Base-by-base conservation (phyloP, 2,329 filamentous ascomycete species). In the Fusarium bulbicola region DNA sequence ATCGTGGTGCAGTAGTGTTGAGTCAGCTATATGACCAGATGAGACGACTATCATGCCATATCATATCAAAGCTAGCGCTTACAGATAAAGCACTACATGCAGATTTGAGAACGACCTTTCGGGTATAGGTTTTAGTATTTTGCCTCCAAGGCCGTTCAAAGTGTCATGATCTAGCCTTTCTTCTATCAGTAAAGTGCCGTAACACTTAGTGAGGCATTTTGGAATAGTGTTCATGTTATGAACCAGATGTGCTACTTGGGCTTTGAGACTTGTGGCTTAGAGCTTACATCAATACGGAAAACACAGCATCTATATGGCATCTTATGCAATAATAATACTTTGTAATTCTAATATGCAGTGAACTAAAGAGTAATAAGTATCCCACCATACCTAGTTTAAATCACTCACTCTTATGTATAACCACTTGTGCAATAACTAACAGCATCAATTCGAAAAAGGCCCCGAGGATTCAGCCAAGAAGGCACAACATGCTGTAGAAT, bases 311-410 rank as follows among this genome's bases (percentile, higher is more conserved):
- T 26, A 26, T 20, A 7, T 16, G 6, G 16, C 5, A 0, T 45
- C 15, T 43, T 24, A 45, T 45, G 0, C 20, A 1, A 26, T 6
- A 6, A 4, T 45, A 10, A 18, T 20, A 0, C 5, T 45, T 26
- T 26, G 0, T 13, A 13, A 1, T 45, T 20, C 0, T 45, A 13
- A 13, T 12, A 13, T 0, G 1, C 5, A 6, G 11, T 45, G 2
- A 26, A 26, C 7, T 20, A 18, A 45, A 6, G 5, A 18, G 6
- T 45, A 42, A 10, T 15, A 45, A 5, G 1, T 20, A 45, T 26
- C 1, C 16, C 16, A 26, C 24, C 5, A 13, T 13, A 26, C n/a
- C 15, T 12, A 26, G 24, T 6, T 45, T 11, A 26, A 7, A 26
- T 26, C 16, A 15, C 42, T 26, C 5, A 18, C 0, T 26, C 11